Evolutionary conservation across 805 yeast species (phyloP).

Genomic region (Cyberlindnera misumaiensis): DNA sequence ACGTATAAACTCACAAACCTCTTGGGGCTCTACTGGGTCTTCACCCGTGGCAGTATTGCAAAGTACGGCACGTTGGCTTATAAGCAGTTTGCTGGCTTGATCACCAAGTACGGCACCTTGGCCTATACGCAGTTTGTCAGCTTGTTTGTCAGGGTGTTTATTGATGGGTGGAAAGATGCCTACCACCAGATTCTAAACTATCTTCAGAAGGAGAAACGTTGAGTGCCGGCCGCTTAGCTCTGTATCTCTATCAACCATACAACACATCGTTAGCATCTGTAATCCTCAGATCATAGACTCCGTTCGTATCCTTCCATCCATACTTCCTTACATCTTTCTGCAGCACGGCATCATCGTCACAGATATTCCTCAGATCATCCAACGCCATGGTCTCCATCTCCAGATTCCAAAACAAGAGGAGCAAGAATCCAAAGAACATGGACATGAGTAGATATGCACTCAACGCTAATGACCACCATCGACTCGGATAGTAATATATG

Average conservation of each 20-base stretch:
- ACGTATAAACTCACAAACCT: conserved; percentile 11
- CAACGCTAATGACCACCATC: conserved; percentile 84
- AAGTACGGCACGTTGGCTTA: conserved; percentile 12
- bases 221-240: too few relatives aligned
- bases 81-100: conserved; percentile 12
- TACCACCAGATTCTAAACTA: too few relatives aligned
- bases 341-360: conserved; percentile 49
- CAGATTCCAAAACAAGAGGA: conserved; percentile 64
- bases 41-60: neutral
- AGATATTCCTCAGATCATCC: conserved; percentile 54
- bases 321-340: conserved; percentile 27
- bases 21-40: neutral
- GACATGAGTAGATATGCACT: conserved; percentile 66
- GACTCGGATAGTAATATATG: conserved; percentile 72
- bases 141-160: too few relatives aligned
- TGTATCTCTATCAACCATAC: conserved; percentile 35
- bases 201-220: too few relatives aligned
- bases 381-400: conserved; percentile 62
- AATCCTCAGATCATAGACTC: conserved; percentile 81
- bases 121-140: neutral
- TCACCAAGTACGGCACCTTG: conserved; percentile 6
- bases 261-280: conserved; percentile 60
- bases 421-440: conserved; percentile 69
- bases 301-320: conserved; percentile 61
- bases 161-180: too few relatives aligned